A percentile compares a stretch with the other conserved stretches of the same genome.
These are phyloP conservation scores for Fusarium annulatum DNA, from an alignment of 2,329 filamentous ascomycete genomes.

Conservation along the genomic window DNA sequence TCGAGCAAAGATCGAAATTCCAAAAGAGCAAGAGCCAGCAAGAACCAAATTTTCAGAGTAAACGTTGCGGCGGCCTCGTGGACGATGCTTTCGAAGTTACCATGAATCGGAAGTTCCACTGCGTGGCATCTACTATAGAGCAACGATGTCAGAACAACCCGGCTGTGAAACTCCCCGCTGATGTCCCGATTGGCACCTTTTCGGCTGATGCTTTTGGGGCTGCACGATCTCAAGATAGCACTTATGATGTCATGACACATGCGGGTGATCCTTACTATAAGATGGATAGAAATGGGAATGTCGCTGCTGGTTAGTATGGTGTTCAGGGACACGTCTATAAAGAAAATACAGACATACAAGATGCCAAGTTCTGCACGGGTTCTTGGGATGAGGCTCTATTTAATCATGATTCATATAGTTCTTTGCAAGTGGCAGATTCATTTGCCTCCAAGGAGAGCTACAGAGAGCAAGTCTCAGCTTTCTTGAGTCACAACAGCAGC, in stretches of 20 bases:
- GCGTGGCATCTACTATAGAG: too few species aligned
- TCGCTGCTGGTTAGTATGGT: rapidly evolving
- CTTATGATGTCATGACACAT: rapidly evolving
- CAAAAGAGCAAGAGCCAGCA: too few species aligned
- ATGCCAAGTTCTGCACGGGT: rapidly evolving
- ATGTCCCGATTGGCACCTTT: background rate
- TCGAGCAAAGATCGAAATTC: too few species aligned
- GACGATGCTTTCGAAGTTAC: too few species aligned
- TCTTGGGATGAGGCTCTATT: rapidly evolving
- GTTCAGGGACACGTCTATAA: rapidly evolving
- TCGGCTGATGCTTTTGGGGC: rapidly evolving
- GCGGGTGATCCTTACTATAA: rapidly evolving
- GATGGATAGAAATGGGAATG: background rate
- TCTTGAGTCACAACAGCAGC: rapidly evolving
- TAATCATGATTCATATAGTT: background rate
- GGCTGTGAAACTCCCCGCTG: rapidly evolving
- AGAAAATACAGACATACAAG: rapidly evolving
- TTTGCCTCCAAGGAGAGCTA: background rate
- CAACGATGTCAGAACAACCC: background rate
- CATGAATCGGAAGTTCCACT: too few species aligned
- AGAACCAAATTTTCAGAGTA: too few species aligned
- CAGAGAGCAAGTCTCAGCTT: too few species aligned
- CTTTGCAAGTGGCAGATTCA: rapidly evolving
- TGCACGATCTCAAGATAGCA: background rate
- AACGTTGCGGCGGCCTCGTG: too few species aligned